Conservation (phyloP, 2,329 filamentous ascomycete genomes). For the Hypoxylon sp. region DNA sequence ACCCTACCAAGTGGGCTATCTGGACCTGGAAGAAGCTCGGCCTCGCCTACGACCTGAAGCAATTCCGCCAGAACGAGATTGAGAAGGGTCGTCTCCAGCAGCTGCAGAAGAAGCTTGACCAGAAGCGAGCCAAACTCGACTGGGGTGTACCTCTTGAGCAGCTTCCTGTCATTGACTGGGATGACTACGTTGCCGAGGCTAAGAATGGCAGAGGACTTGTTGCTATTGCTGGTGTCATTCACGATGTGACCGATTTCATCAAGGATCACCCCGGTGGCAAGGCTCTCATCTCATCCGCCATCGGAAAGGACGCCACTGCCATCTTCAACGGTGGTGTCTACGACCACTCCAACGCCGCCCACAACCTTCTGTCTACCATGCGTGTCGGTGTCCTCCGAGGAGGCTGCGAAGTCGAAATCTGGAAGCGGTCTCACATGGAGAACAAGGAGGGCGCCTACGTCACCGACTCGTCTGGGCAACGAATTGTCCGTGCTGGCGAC, state of each 20-base stretch:
- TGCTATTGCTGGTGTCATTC: conserved; percentile 74
- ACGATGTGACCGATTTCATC: conserved; percentile 77
- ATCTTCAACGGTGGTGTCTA: conserved; percentile 80
- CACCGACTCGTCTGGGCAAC: conserved; percentile 78
- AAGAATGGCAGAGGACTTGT: conserved; percentile 75
- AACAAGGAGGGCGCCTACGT: conserved; percentile 77
- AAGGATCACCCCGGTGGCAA: conserved; percentile 78
- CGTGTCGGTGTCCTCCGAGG: conserved; percentile 76
- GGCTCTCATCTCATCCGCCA: conserved; percentile 74
- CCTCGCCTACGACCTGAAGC: conserved; percentile 76
- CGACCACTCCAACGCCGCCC: conserved; percentile 76
- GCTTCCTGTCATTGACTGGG: conserved; percentile 62
- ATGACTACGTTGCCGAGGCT: conserved; percentile 74
- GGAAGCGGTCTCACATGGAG: conserved; percentile 77
- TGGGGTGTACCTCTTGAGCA: conserved; percentile 76
- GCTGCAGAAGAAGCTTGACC: conserved; percentile 77
- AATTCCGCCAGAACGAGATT: conserved; percentile 77
- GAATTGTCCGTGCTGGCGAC: conserved; percentile 80
- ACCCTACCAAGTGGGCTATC: conserved; percentile 80
- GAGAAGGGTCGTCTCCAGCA: conserved; percentile 78
- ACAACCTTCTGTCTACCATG: conserved; percentile 78
- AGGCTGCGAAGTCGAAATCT: conserved; percentile 78
- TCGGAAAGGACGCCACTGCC: conserved; percentile 77
- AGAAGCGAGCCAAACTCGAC: conserved; percentile 73
- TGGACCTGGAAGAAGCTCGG: conserved; percentile 77